A percentile compares a stretch with the other conserved stretches of the same genome.
Evolutionary conservation across 768 basidiomycete species (phyloP).

Genomic region (Rhodotorula paludigena): DNA sequence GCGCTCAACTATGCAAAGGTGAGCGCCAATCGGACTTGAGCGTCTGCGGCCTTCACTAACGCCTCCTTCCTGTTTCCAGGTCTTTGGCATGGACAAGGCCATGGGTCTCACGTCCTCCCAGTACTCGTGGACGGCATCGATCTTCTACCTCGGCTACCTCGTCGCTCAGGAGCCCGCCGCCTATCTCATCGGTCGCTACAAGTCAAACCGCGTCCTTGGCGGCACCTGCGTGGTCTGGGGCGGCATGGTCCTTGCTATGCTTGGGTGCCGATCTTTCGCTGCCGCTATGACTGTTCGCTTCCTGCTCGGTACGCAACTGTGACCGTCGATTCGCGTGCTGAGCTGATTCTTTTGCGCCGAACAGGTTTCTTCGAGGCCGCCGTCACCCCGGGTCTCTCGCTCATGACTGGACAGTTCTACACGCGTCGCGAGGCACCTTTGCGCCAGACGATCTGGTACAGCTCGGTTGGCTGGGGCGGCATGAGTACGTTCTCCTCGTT

Average conservation of each 20-base stretch:
- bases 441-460: conserved; percentile 48
- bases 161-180: conserved; percentile 8
- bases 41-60: too few species aligned
- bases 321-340: accelerated
- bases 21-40: neutral
- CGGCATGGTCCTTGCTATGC: conserved; percentile 45
- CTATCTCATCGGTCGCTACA: conserved; percentile 42
- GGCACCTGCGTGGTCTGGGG: conserved; percentile 47
- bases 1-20: conserved; percentile 31
- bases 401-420: conserved; percentile 47
- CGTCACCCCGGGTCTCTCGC: conserved; percentile 46
- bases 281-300: conserved; percentile 46
- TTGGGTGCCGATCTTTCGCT: conserved; percentile 44
- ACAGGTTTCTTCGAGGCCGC: conserved; percentile 45
- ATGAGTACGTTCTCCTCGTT: too few species aligned
- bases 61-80: neutral
- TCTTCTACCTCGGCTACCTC: conserved; percentile 26
- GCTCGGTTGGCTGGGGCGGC: conserved; percentile 46
- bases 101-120: conserved; percentile 8
- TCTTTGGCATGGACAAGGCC: conserved; percentile 24
- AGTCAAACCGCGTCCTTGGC: conserved; percentile 46
- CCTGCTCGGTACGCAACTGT: conserved; percentile 41
- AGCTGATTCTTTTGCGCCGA: neutral
- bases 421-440: conserved; percentile 45
- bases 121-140: conserved; percentile 12